Conservation (phyloP, 2,329 filamentous ascomycete genomes). For the Penicillium sp. region DNA sequence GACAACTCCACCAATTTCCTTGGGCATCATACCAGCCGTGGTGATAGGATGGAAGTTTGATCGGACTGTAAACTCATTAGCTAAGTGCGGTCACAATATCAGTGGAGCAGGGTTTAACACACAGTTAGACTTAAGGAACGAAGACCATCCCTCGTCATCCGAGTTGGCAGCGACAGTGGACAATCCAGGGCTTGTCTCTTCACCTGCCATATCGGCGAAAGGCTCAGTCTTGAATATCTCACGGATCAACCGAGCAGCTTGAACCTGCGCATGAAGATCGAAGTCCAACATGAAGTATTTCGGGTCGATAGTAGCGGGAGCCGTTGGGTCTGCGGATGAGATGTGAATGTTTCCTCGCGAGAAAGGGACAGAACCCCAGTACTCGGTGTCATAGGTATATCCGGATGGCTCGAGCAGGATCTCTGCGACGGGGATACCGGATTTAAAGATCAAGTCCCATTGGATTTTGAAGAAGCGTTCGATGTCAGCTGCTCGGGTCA, state of each 20-base stretch:
- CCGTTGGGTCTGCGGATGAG: constrained; percentile 24
- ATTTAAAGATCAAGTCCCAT: constrained; percentile 29
- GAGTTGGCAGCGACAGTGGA: constrained; percentile 21
- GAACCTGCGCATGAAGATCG: constrained; percentile 23
- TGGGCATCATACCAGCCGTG: constrained; percentile 35
- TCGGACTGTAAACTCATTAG: constrained; percentile 17
- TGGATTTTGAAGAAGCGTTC: constrained; percentile 28
- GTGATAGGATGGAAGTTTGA: constrained; percentile 33
- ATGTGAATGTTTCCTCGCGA: constrained; percentile 34
- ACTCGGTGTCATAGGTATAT: constrained; percentile 19
- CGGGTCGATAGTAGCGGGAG: constrained; percentile 28
- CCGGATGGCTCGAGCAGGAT: constrained; percentile 24
- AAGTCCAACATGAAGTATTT: constrained; percentile 33
- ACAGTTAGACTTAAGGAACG: constrained; percentile 28
- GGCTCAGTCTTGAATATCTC: constrained; percentile 20
- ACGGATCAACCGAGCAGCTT: constrained; percentile 25
- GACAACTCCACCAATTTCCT: constrained; percentile 35
- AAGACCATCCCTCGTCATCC: constrained; percentile 21
- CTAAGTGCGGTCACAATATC: neutral
- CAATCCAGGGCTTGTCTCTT: constrained; percentile 23
- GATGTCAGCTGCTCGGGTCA: constrained; percentile 19
- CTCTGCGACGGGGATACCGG: constrained; percentile 28
- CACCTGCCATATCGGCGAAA: constrained; percentile 14
- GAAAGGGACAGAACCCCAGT: constrained; percentile 32
- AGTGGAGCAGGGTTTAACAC: neutral